Percentiles rank a stretch among this genome's conserved stretches.
Conservation (phyloP, 2,329 filamentous ascomycete genomes). For the Fusarium aywerte region DNA sequence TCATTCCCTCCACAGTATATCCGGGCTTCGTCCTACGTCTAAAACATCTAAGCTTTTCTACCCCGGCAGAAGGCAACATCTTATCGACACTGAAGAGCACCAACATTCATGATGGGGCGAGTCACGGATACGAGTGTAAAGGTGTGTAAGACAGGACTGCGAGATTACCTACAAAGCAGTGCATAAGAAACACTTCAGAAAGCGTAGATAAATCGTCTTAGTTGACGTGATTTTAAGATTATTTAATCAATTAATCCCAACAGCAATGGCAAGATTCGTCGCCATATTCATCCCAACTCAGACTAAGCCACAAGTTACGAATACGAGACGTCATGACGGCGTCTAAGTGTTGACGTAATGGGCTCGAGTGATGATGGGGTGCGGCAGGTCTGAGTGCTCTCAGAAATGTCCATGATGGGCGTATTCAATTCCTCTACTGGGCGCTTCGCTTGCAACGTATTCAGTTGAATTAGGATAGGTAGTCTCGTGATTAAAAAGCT, state of each 20-base stretch:
- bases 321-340: slow-evolving; percentile 23
- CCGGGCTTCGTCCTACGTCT: neutral
- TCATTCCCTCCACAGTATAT: neutral
- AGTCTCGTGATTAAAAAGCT: slow-evolving; percentile 31
- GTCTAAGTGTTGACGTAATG: slow-evolving; percentile 37
- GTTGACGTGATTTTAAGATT: slow-evolving; percentile 32
- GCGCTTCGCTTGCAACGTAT: neutral
- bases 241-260: neutral
- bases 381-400: slow-evolving; percentile 9
- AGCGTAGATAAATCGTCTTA: neutral
- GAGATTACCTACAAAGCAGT: neutral
- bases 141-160: neutral
- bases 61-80: neutral
- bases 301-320: neutral
- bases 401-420: slow-evolving; percentile 27
- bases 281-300: neutral
- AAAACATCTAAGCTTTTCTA: neutral
- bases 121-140: slow-evolving; percentile 17
- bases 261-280: neutral
- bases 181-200: neutral
- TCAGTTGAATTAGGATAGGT: neutral
- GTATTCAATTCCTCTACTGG: slow-evolving; percentile 9
- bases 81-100: neutral
- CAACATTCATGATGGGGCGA: neutral
- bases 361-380: slow-evolving; percentile 21